Evolutionary conservation across 768 basidiomycete genomes (phyloP).

Genomic region (Suillus lakei): DNA sequence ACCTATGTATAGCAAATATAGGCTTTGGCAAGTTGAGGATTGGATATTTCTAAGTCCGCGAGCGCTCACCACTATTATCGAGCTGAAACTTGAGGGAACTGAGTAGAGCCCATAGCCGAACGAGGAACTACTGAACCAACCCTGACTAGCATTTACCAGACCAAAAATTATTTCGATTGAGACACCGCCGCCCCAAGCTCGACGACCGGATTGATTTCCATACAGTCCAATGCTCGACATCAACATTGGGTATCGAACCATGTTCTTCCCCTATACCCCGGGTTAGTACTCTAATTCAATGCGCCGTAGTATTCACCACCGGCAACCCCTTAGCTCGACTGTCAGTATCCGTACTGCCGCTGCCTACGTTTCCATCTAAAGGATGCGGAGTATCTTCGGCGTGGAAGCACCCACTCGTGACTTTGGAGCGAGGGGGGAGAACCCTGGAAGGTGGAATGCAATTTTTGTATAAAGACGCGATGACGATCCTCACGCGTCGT

Average conservation of each 20-base stretch:
- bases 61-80: not conserved
- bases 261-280: not conserved
- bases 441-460: not conserved
- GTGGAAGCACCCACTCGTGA: not conserved
- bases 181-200: not conserved
- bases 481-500: not conserved
- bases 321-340: not conserved
- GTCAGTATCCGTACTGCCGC: not conserved
- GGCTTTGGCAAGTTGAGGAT: not conserved
- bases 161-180: not conserved
- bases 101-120: not conserved
- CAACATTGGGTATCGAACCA: not conserved
- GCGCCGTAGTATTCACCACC: not conserved
- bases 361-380: not conserved
- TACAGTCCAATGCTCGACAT: not conserved
- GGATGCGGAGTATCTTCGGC: not conserved
- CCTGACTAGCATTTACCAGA: not conserved
- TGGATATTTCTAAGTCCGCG: not conserved
- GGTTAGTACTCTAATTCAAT: not conserved
- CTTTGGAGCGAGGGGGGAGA: not conserved
- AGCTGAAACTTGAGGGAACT: not conserved
- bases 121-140: not conserved
- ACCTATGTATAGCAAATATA: not conserved
- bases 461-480: not conserved
- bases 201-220: not conserved